Conservation (phyloP, 305 asterid genomes). For the Solanum hybrid region DNA sequence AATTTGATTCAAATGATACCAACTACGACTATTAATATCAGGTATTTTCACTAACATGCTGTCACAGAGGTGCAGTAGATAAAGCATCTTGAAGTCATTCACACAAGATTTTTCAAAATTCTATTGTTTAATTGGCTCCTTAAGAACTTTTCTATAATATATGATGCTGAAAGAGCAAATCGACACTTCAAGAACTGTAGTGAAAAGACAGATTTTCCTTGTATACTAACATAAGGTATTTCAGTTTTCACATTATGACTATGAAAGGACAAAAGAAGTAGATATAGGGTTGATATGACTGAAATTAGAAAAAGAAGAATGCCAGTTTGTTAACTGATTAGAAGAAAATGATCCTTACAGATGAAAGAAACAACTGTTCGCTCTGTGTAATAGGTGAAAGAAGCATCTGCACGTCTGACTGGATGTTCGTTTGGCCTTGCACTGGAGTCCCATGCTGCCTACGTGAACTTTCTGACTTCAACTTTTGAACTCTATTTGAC, state of each 20-base stretch:
- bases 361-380: slow-evolving; percentile 80
- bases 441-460: slow-evolving; percentile 42
- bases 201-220: background rate
- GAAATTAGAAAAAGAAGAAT: background rate
- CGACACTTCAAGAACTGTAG: background rate
- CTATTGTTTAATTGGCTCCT: background rate
- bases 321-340: background rate
- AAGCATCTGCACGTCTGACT: slow-evolving; percentile 67
- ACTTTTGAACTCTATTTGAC: slow-evolving; percentile 58
- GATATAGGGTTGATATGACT: background rate
- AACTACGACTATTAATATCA: background rate
- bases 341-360: slow-evolving; percentile 44
- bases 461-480: slow-evolving; percentile 50
- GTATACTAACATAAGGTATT: background rate
- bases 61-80: background rate
- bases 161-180: background rate
- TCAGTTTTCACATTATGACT: background rate
- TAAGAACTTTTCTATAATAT: background rate
- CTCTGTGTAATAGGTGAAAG: slow-evolving; percentile 66
- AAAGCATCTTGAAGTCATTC: background rate
- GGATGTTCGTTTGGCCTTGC: slow-evolving; percentile 65
- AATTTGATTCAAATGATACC: background rate
- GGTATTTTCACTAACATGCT: background rate
- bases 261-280: background rate
- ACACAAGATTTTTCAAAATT: background rate